Evolutionary conservation across 768 basidiomycete genomes (phyloP).

Genomic region (Strobilomyces dryophilus): DNA sequence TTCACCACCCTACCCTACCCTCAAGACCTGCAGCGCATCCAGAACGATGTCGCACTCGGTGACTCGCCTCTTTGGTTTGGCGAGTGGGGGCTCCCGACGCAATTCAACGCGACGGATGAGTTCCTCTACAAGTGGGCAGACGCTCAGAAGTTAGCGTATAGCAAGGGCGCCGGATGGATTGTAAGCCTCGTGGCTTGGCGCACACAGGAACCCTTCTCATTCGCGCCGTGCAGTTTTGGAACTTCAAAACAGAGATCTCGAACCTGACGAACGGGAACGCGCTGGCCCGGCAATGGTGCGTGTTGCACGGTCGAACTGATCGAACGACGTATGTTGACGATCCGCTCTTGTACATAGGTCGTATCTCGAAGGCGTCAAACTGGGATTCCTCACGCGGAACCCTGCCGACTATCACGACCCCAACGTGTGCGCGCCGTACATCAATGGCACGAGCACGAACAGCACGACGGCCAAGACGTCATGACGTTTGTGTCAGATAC

Average conservation of each 20-base stretch:
- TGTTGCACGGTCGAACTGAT: neutral
- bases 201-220: neutral
- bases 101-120: constrained; percentile 57
- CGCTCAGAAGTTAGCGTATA: constrained; percentile 66
- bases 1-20: neutral
- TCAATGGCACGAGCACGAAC: constrained; percentile 16
- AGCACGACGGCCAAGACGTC: constrained; percentile 7
- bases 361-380: constrained; percentile 55
- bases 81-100: constrained; percentile 62
- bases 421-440: constrained; percentile 59
- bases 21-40: constrained; percentile 57
- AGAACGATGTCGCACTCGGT: constrained; percentile 40
- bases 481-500: neutral
- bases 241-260: constrained; percentile 68
- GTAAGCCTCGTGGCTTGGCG: constrained; percentile 35
- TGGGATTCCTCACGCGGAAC: constrained; percentile 61
- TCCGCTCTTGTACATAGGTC: constrained; percentile 43
- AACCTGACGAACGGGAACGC: constrained; percentile 38
- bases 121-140: constrained; percentile 71
- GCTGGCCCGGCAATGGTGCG: constrained; percentile 63
- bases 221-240: constrained; percentile 50
- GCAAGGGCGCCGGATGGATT: constrained; percentile 61
- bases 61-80: constrained; percentile 52
- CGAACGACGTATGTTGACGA: neutral
- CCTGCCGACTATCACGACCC: constrained; percentile 54